Evolutionary conservation across 2,329 filamentous ascomycete genomes (phyloP).

Genomic region (Arthroderma sp.): DNA sequence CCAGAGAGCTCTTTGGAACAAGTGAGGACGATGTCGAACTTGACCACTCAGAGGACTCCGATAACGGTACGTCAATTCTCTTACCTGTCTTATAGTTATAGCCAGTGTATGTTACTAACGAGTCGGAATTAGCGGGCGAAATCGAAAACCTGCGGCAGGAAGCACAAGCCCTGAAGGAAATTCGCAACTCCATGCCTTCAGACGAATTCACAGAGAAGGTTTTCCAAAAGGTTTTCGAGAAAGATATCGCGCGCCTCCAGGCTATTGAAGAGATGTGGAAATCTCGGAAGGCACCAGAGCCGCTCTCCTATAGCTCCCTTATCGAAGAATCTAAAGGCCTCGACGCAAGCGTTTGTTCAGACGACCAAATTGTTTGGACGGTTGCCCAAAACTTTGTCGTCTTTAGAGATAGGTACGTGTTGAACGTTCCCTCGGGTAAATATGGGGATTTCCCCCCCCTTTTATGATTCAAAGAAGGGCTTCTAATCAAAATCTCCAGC

Average conservation of each 20-base stretch:
- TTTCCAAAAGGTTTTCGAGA: constrained; percentile 84
- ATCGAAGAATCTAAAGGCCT: constrained; percentile 18
- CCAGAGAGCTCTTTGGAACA: constrained; percentile 71
- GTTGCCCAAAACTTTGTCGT: constrained; percentile 71
- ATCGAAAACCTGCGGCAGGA: constrained; percentile 80
- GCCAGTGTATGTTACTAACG: not conserved
- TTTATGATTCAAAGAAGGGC: not conserved
- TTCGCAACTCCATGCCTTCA: constrained; percentile 69
- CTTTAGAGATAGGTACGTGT: constrained; percentile 58
- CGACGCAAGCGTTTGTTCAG: constrained; percentile 44
- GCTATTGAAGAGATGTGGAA: constrained; percentile 98
- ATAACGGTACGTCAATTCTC: constrained; percentile 51
- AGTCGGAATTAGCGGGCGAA: constrained; percentile 51
- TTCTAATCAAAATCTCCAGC: constrained; percentile 30
- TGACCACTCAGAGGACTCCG: constrained; percentile 65
- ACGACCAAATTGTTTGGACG: constrained; percentile 71
- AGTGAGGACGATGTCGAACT: constrained; percentile 78
- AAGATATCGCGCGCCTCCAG: constrained; percentile 68
- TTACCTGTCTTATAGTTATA: not conserved
- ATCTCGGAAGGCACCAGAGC: constrained; percentile 58
- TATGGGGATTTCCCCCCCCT: not conserved
- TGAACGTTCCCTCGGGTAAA: too few relatives aligned
- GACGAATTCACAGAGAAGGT: constrained; percentile 64
- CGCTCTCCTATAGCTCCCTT: constrained; percentile 57
- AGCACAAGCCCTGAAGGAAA: constrained; percentile 68